phyloP scores from a whole-genome alignment of 2,329 filamentous ascomycete species.

The Microsporum audouinii region DNA sequence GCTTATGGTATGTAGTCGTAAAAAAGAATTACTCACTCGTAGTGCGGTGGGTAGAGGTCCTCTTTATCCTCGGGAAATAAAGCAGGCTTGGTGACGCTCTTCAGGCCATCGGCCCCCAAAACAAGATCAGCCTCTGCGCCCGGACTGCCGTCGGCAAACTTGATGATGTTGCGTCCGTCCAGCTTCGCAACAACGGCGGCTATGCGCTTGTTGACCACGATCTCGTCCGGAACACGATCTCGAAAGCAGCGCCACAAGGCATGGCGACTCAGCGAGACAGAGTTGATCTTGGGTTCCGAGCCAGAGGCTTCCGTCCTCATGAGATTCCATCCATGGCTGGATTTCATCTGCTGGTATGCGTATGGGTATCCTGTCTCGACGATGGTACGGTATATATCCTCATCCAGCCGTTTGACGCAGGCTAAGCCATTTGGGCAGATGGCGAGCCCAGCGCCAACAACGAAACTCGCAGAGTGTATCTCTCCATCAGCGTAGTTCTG shows the following conservation, averaged over 20 bases:
- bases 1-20: neutral
- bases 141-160: slow-evolving; percentile 26
- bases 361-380: slow-evolving; percentile 27
- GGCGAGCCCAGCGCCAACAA: slow-evolving; percentile 31
- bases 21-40: slow-evolving; percentile 24
- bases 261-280: slow-evolving; percentile 30
- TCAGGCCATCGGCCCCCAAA: slow-evolving; percentile 35
- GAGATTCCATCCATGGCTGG: slow-evolving; percentile 26
- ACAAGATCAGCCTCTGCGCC: slow-evolving; percentile 31
- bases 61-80: slow-evolving; percentile 27
- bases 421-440: slow-evolving; percentile 32
- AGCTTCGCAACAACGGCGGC: slow-evolving; percentile 19
- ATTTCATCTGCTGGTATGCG: slow-evolving; percentile 24
- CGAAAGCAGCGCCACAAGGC: slow-evolving; percentile 30
- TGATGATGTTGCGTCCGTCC: slow-evolving; percentile 20
- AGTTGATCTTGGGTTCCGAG: slow-evolving; percentile 17
- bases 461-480: slow-evolving; percentile 24
- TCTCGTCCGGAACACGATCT: slow-evolving; percentile 24
- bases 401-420: slow-evolving; percentile 29
- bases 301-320: slow-evolving; percentile 18
- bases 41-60: slow-evolving; percentile 29
- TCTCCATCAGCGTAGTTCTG: slow-evolving; percentile 16
- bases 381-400: slow-evolving; percentile 24
- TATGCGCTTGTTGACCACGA: slow-evolving; percentile 27
- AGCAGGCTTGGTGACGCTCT: slow-evolving; percentile 26